These are phyloP conservation scores for Aspergillus jensenii DNA, from an alignment of 2,329 filamentous ascomycete species.

Conservation along the genomic window DNA sequence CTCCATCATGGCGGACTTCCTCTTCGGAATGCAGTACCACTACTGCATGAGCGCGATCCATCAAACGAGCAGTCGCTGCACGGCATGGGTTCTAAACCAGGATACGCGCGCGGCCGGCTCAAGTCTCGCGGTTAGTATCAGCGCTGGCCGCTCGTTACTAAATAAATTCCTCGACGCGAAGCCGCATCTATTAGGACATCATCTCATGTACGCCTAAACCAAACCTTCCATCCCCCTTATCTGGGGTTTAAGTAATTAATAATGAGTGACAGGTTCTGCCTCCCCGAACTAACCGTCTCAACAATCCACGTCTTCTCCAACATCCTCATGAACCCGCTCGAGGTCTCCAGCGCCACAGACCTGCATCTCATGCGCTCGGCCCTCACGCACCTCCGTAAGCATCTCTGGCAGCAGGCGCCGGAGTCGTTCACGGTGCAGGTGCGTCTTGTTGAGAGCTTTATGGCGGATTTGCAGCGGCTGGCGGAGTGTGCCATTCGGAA, in stretches of 20 bases:
- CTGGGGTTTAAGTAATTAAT: not conserved
- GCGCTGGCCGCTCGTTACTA: slow-evolving; percentile 13
- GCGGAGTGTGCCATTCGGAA: slow-evolving; percentile 7
- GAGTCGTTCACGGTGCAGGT: slow-evolving; percentile 1
- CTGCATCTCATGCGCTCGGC: slow-evolving; percentile 4
- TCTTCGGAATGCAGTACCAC: slow-evolving; percentile 14
- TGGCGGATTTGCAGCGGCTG: slow-evolving; percentile 8
- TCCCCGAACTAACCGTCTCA: slow-evolving; percentile 6
- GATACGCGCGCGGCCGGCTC: slow-evolving; percentile 8
- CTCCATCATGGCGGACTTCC: not conserved
- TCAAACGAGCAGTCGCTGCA: slow-evolving; percentile 14
- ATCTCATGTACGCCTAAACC: not conserved
- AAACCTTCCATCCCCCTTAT: too few species aligned
- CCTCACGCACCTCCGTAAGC: not conserved
- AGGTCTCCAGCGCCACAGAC: not conserved
- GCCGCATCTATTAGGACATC: not conserved
- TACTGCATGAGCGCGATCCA: slow-evolving; percentile 16
- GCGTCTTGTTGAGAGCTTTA: slow-evolving; percentile 7
- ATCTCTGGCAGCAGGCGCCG: slow-evolving; percentile 3
- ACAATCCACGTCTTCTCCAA: slow-evolving; percentile 13
- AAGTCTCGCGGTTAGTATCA: slow-evolving; percentile 11
- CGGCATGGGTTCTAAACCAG: slow-evolving; percentile 9
- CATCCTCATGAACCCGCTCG: slow-evolving; percentile 9
- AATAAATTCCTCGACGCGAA: not conserved
- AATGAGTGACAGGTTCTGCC: slow-evolving; percentile 1